Evolutionary conservation across 2,329 filamentous ascomycete species (phyloP), one percentile per base, ranked within the genome.

Genomic region (Pseudogymnoascus sp.): DNA sequence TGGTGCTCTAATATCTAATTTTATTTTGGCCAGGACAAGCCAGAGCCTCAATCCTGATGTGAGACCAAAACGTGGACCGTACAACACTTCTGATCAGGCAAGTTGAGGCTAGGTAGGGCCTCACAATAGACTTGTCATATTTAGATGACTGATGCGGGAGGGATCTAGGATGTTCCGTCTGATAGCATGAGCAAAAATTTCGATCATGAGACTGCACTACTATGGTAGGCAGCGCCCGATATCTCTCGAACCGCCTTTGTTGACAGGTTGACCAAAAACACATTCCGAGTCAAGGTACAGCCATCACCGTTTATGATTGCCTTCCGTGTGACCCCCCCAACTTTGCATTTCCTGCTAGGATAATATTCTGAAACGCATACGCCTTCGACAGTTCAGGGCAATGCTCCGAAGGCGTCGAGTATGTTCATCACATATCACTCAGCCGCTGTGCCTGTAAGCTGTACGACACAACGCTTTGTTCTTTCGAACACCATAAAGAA

Each of bases 391-490:
- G 16, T 56, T 56, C 49, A 34, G 25, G 49, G 16, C 9, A 56
- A 7, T 18, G 16, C 16, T 34, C 49, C 49, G 49, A 56, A 56
- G 49, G 16, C n/a, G 16, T 16, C n/a, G 2, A 34, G 49, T 34
- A 21, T 34, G 28, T 4, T 21, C 18, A 34, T 56, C 49, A 56
- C 28, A 56, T 56, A 56, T 56, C 28, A 56, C 28, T 34, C 28
- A 56, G 16, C n/a, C 49, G 28, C 49, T 34, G 49, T 21, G 5
- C 25, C 49, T 56, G 28, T 34, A 34, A 16, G 46, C 46, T 56
- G 46, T 56, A n/a, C 46, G 16, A 56, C 46, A 56, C 46, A 56
- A 56, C 25, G 46, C 46, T 56, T 56, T 56, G 46, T 56, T 56
- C 46, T 18, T 9, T 34, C 46, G 25, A 56, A 56, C 46, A 18